Conservation (phyloP, 768 basidiomycete species). For the Daedaleopsis sinensis region DNA sequence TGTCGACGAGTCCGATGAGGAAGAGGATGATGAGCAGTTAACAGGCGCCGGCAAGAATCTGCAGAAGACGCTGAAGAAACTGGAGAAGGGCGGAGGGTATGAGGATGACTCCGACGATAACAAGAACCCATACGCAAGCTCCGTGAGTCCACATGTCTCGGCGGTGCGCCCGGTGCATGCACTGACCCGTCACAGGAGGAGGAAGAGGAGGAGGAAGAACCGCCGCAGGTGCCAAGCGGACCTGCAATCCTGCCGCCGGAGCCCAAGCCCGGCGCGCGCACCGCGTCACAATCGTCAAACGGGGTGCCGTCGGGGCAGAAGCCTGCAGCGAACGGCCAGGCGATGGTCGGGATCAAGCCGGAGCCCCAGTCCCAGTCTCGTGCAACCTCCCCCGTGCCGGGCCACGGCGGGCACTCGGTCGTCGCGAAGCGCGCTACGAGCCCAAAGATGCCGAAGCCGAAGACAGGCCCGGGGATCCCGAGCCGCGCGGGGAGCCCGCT, state of each 20-base stretch:
- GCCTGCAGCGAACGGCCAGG: constrained; percentile 38
- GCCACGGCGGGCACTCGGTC: constrained; percentile 74
- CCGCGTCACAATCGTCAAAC: constrained; percentile 39
- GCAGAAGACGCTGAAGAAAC: constrained; percentile 83
- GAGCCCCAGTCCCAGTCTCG: constrained; percentile 37
- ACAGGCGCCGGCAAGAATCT: constrained; percentile 77
- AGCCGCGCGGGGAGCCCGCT: constrained; percentile 67
- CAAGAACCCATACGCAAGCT: constrained; percentile 81
- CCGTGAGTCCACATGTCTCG: constrained; percentile 46
- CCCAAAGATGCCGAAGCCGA: constrained; percentile 69
- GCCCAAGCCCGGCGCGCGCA: constrained; percentile 51
- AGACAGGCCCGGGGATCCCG: constrained; percentile 41
- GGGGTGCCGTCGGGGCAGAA: constrained; percentile 31
- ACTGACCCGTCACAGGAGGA: constrained; percentile 48
- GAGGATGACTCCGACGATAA: constrained; percentile 74
- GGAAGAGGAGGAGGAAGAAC: constrained; percentile 77
- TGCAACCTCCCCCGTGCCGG: constrained; percentile 54
- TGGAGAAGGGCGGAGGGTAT: constrained; percentile 82
- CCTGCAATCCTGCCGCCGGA: constrained; percentile 48
- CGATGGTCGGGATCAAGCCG: constrained; percentile 24
- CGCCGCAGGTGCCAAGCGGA: constrained; percentile 42
- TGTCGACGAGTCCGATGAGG: constrained; percentile 76
- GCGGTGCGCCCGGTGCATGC: constrained; percentile 1
- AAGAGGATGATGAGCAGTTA: constrained; percentile 60
- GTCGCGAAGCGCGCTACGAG: constrained; percentile 87